A percentile compares a stretch with the other conserved stretches of the same genome.
Conservation (phyloP, 2,329 filamentous ascomycete species). For the Fusarium buharicum region DNA sequence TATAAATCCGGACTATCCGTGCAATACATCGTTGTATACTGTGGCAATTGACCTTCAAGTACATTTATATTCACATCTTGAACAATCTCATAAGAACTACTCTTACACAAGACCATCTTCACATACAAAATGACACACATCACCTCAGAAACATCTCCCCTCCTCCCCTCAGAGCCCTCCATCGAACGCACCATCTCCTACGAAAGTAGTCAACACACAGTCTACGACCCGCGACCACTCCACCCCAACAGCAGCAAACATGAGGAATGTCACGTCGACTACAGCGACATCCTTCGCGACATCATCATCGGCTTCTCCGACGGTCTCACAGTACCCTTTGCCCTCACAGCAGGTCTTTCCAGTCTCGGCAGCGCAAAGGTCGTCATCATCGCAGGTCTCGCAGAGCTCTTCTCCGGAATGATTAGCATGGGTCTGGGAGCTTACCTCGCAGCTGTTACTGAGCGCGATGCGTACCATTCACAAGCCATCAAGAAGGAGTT, state of each 20-base stretch:
- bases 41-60: conserved; percentile 15
- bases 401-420: conserved; percentile 78
- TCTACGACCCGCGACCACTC: conserved; percentile 32
- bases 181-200: conserved; percentile 44
- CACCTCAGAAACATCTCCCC: conserved; percentile 48
- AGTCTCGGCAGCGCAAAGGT: conserved; percentile 71
- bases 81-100: not conserved
- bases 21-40: not conserved
- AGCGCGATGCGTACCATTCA: conserved; percentile 62
- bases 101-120: not conserved
- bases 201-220: conserved; percentile 24
- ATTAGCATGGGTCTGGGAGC: conserved; percentile 83
- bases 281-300: conserved; percentile 65
- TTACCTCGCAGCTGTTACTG: conserved; percentile 73
- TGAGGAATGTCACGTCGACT: conserved; percentile 48
- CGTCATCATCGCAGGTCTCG: conserved; percentile 77
- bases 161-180: conserved; percentile 48
- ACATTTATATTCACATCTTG: not conserved
- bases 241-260: conserved; percentile 41
- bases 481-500: conserved; percentile 58
- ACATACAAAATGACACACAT: conserved; percentile 38
- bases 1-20: not conserved
- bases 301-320: conserved; percentile 81
- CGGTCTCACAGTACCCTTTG: conserved; percentile 82
- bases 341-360: conserved; percentile 78